Evolutionary conservation across 148 eudicot genomes (phyloP), one percentile per base, ranked within the genome.

Genomic region (Rhododendron williamsianum): DNA sequence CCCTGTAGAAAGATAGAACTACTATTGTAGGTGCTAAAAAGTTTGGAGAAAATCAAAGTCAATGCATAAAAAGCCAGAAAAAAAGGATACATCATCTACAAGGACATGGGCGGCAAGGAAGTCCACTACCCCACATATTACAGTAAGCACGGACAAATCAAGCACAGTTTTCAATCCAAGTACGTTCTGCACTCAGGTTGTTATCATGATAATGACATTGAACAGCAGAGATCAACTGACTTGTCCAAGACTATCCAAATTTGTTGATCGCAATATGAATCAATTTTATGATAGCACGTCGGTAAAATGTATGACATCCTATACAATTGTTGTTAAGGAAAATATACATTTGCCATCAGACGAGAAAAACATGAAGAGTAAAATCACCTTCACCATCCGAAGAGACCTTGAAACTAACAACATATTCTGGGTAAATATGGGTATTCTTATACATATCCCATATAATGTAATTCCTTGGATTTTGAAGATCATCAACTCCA

Each of bases 361-460:
- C 48, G 45, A 33, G 48, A 63, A 56, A 15, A 76, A 78, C 45
- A 82, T 25, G 41, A 52, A 27, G 52, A 51, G 19, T 80, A 86
- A 90, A 90, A 89, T 91, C 92, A 93, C 98, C 99, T 95, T 89
- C 90, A 86, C 73, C 27, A 71, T 91, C 89, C 82, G 92, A 84
- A 82, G 94, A 89, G 77, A 91, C 87, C 91, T 93, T 95, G 95
- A 95, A 97, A 94, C 92, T 91, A 88, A 97, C 94, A 90, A 88
- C 95, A 88, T 85, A 93, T 84, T 93, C 95, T 2, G 99, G 98
- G 80, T 87, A 92, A 81, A 97, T 91, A 83, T 97, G 99, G 76
- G 98, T 91, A 81, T 90, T 95, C 86, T 89, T 89, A 86, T 97
- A 95, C 95, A 93, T 94, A 88, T 91, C 91, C 99, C 99, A 97